Base-by-base conservation (phyloP, 176 grass and related monocot genomes). In the Ensete ventricosum region DNA sequence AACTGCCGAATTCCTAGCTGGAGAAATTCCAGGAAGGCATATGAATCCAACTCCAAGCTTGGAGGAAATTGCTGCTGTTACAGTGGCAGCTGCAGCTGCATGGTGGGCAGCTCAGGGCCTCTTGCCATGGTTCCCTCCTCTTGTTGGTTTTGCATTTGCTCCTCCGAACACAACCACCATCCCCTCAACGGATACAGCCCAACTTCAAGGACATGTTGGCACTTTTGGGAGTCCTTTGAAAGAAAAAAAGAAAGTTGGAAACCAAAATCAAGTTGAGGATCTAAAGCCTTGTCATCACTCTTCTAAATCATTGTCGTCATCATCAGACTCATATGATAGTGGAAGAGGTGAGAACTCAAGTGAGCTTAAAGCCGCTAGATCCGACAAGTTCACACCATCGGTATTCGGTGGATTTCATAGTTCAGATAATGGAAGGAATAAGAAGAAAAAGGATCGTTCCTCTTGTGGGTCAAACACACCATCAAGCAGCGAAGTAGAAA, bases 81-180 rank as follows among this genome's bases (percentile, higher is more conserved):
- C 96, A 74, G 81, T 99, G 73, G 84, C 88, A 64, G 96, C 91
- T 73, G 96, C 96, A 62, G 87, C 96, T 53, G 90, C 90, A 73
- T 99, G 96, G 96, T 99, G 96, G 96, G 80, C 86, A 77, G 82
- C 88, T 73, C 96, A 94, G 81, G 96, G 96, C 76, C 81, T 99
- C 77, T 81, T 95, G 69, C 91, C 96, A 48, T 79, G 91, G 77
- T 92, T 90, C 50, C 64, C 81, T 14, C 27, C 59, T 58, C 53
- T 19, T 14, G 23, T 50, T 73, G 71, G 77, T 87, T 85, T 89
- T 78, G 77, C 82, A 81, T 85, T 89, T 83, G 70, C 76, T 22
- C 73, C 84, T 25, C 22, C 23, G 78, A 70, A 84, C 71, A 81
- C 73, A 65, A 68, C 77, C 75, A 72, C 65, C 51, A 78, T 86